Evolutionary conservation across 1,139 yeast species (phyloP), one percentile per base, ranked within the genome.

Genomic region (Kazachstania sp.): DNA sequence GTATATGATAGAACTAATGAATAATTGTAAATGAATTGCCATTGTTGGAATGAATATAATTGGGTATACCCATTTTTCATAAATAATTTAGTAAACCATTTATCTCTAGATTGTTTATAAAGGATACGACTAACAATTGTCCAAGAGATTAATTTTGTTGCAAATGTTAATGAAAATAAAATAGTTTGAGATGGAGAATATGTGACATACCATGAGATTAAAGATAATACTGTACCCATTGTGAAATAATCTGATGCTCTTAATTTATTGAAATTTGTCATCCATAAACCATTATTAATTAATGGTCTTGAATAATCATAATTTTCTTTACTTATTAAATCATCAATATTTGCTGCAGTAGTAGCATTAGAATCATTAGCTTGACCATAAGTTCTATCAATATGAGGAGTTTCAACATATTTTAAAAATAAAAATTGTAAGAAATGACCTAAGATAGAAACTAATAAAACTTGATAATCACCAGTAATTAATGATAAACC

Each of bases 351-450:
- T 37, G 43, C 47, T n/a, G 26, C 29, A 6, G 37, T n/a, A 15
- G 30, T 15, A 40, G 48, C 50, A 26, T 7, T 19, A 37, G 16
- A 15, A 13, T 53, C 56, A 8, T 60, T 64, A 52, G 68, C 28
- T 19, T 26, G 49, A 42, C 75, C 66, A 64, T 86, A 86, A 31
- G 85, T 86, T 66, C 84, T 84, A 52, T 85, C 90, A 57, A 86
- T 86, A 65, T 86, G 95, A 29, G 95, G 95, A 56, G 83, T 85
- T 66, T 86, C 95, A 46, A 86, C 90, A 53, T 73, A 73, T 54
- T 82, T 83, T 64, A 86, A 71, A 59, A 86, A 86, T 38, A 81
- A 73, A 75, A 86, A 86, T 64, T 86, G 95, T 51, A 81, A 72
- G 51, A 83, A 76, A 65, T 86, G 95, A 5, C 95, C 95, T 51